Evolutionary conservation across 2,329 filamentous ascomycete genomes (phyloP), one percentile per base, ranked within the genome.

Genomic region (Calonectria hawksworthii): DNA sequence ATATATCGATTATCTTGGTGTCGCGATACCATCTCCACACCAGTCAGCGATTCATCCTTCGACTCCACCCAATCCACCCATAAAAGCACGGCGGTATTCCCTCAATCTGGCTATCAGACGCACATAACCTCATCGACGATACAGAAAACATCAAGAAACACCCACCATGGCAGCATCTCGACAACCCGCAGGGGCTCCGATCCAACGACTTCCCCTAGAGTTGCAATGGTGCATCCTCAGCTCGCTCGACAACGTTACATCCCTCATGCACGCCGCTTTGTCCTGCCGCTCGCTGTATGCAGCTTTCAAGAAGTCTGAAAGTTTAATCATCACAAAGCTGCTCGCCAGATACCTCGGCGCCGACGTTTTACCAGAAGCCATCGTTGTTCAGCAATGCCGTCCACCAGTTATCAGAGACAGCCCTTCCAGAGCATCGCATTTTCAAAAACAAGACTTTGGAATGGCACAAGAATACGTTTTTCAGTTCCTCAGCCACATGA

Each of bases 21-120:
- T 63, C 56, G 34, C 34, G 13, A 63, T 63, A 26, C 18, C 56
- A 63, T 63, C 56, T 63, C 56, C 56, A 41, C 56, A 63, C 56
- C 36, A 38, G 34, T 26, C 56, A 28, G 36, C 16, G n/a, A 41
- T 38, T 63, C 56, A 63, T 41, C 36, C 56, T 28, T 28, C 56
- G 56, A 63, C 56, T 63, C 56, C 56, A 63, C 56, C 14, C 56
- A 28, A 34, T 41, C 56, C 56, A 41, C 36, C 7, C 56, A 63
- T 63, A 63, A 63, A 63, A 41, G 36, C 23, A 21, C 56, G 36
- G 16, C 16, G 7, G 34, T 41, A 63, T 41, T 41, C 56, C 34
- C 56, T 38, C 34, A 41, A 63, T 41, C 34, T 13, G 23, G 23
- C 56, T 63, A 26, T 41, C 56, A 41, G 23, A 2, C 5, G 28